A percentile compares a stretch with the other conserved stretches of the same genome.
Evolutionary conservation across 1,284 basidiomycete genomes (phyloP).

Genomic region (Naganishia albida): DNA sequence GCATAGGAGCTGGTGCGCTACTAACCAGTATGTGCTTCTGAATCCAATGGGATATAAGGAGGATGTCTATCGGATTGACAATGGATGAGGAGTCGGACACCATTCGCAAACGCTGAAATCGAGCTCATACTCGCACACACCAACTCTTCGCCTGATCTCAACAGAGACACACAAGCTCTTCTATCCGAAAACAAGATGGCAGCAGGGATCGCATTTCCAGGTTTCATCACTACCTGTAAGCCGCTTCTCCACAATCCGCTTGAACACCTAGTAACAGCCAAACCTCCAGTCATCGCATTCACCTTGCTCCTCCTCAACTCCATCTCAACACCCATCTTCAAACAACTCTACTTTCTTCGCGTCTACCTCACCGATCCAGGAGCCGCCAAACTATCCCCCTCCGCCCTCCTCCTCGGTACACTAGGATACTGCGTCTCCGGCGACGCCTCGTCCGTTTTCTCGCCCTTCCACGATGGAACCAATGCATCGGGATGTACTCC

Average conservation of each 20-base stretch:
- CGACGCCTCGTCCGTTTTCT: neutral
- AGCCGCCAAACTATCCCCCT: neutral
- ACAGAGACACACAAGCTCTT: neutral
- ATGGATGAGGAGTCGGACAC: neutral
- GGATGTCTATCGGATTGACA: neutral
- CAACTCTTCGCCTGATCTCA: neutral
- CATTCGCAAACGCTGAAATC: neutral
- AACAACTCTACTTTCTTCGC: constrained; percentile 67
- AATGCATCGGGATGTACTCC: constrained; percentile 38
- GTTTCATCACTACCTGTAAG: constrained; percentile 46
- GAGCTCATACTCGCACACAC: neutral
- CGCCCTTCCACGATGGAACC: neutral
- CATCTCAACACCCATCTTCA: constrained; percentile 71
- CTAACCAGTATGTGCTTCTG: neutral
- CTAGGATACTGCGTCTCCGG: constrained; percentile 21
- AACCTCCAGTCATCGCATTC: constrained; percentile 58
- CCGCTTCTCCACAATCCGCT: constrained; percentile 50
- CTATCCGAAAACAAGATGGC: constrained; percentile 35
- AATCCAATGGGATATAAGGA: neutral
- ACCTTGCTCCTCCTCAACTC: constrained; percentile 70
- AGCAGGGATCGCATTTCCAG: constrained; percentile 45
- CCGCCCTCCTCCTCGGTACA: neutral
- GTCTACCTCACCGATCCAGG: constrained; percentile 55
- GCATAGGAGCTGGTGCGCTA: neutral
- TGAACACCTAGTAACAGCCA: constrained; percentile 1